Percentiles rank a stretch among this genome's conserved stretches.
Evolutionary conservation across 495 filamentous ascomycete genomes (phyloP).

Genomic region (Penicillium samsonianum): DNA sequence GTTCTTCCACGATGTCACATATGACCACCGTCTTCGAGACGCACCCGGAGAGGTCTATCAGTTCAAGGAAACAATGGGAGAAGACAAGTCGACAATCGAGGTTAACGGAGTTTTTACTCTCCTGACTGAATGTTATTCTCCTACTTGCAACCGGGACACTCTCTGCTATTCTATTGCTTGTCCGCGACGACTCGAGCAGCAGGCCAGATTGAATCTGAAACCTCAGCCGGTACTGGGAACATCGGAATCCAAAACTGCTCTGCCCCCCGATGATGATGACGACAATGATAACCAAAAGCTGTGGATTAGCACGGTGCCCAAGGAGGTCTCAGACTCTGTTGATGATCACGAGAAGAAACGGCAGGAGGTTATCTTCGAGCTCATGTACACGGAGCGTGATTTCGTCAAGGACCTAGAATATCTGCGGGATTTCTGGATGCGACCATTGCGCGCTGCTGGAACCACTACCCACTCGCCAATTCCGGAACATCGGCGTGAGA

Average conservation of each 20-base stretch:
- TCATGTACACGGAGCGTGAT: slow-evolving; percentile 98
- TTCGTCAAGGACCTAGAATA: slow-evolving; percentile 99
- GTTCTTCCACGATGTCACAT: slow-evolving; percentile 99
- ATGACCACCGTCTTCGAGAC: slow-evolving; percentile 93
- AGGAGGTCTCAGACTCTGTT: slow-evolving; percentile 88
- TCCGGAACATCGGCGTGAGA: slow-evolving; percentile 81
- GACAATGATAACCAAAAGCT: slow-evolving; percentile 95
- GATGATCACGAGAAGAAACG: slow-evolving; percentile 93
- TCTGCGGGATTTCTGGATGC: slow-evolving; percentile 97
- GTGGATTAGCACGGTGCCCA: slow-evolving; percentile 98
- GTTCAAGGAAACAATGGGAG: slow-evolving; percentile 89
- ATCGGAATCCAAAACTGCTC: slow-evolving; percentile 76
- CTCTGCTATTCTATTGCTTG: slow-evolving; percentile 99
- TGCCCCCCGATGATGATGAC: slow-evolving; percentile 69
- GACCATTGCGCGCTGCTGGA: slow-evolving; percentile 72
- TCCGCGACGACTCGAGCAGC: slow-evolving; percentile 90
- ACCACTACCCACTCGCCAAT: slow-evolving; percentile 76
- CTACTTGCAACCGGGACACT: slow-evolving; percentile 91
- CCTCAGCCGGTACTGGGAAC: slow-evolving; percentile 83
- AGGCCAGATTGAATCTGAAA: slow-evolving; percentile 88
- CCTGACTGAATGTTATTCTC: slow-evolving; percentile 95
- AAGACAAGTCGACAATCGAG: slow-evolving; percentile 74
- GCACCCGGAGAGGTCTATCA: slow-evolving; percentile 91
- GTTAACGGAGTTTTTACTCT: slow-evolving; percentile 98
- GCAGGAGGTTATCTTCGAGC: slow-evolving; percentile 96